These are phyloP conservation scores for Solanum paucissectum DNA, from an alignment of 257 asterid genomes.

Conservation along the genomic window DNA sequence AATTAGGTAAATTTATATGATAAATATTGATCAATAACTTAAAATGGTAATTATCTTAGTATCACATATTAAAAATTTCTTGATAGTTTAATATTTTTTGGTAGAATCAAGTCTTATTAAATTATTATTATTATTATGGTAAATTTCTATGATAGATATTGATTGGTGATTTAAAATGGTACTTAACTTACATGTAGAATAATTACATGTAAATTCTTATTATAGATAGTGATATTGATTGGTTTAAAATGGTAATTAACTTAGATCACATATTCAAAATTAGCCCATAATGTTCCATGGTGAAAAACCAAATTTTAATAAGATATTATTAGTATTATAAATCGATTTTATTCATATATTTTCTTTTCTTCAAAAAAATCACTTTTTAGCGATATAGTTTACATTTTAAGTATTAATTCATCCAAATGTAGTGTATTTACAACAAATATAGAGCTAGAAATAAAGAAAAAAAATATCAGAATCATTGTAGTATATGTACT, in stretches of 20 bases:
- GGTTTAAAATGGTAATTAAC: background rate
- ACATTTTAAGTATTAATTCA: too few species aligned
- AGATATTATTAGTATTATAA: background rate
- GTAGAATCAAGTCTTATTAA: background rate
- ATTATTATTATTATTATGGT: background rate
- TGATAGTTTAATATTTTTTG: background rate
- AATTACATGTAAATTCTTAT: background rate
- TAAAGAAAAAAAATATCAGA: too few species aligned
- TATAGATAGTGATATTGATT: background rate
- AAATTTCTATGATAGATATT: background rate
- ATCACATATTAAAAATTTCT: background rate
- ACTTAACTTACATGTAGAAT: background rate
- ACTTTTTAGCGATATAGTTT: too few species aligned
- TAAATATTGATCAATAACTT: background rate
- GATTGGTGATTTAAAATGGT: background rate
- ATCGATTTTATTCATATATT: too few species aligned
- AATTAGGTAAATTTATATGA: background rate
- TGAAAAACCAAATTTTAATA: background rate
- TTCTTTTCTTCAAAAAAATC: too few species aligned
- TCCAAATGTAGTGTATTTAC: too few species aligned
- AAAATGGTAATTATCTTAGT: background rate
- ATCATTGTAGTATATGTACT: background rate
- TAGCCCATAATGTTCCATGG: background rate
- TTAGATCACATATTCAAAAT: background rate
- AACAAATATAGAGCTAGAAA: too few species aligned